Conservation (phyloP, 345 rosid genomes). For the Hypericum perforatum region DNA sequence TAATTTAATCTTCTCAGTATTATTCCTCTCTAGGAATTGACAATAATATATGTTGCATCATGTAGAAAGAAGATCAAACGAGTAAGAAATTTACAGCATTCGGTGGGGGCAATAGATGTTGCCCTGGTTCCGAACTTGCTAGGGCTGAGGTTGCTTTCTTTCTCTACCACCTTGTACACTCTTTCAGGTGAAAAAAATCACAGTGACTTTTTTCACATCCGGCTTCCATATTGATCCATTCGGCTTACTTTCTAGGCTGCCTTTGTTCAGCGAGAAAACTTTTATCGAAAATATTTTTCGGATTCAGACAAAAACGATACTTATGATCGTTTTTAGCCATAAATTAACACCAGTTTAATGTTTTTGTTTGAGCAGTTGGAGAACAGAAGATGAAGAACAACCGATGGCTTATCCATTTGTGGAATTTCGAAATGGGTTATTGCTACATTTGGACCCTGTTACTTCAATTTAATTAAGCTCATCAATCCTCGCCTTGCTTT, state of each 20-base stretch:
- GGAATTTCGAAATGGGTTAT: slow-evolving; percentile 34
- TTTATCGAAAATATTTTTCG: not conserved
- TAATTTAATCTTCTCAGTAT: no score
- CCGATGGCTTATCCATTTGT: slow-evolving; percentile 44
- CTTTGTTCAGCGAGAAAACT: not conserved
- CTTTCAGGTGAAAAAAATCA: slow-evolving; percentile 26
- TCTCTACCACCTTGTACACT: slow-evolving; percentile 50
- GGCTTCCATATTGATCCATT: no score
- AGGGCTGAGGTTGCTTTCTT: slow-evolving; percentile 53
- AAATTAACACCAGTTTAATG: no score
- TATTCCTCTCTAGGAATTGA: no score
- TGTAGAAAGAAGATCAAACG: slow-evolving; percentile 33
- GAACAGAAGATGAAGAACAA: slow-evolving; percentile 24
- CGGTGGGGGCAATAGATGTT: slow-evolving; percentile 53
- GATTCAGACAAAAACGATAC: not conserved
- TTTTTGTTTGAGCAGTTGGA: slow-evolving; percentile 26
- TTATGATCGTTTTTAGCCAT: not conserved
- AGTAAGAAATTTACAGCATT: slow-evolving; percentile 51
- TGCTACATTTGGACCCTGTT: slow-evolving; percentile 21
- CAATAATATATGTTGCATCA: no score
- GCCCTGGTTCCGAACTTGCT: slow-evolving; percentile 58
- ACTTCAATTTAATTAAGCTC: no score
- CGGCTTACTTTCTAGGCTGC: not conserved
- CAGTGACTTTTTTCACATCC: no score
- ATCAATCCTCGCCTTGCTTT: no score